Evolutionary conservation across 2,329 filamentous ascomycete genomes (phyloP).

Genomic region (Ophiostoma sp.): DNA sequence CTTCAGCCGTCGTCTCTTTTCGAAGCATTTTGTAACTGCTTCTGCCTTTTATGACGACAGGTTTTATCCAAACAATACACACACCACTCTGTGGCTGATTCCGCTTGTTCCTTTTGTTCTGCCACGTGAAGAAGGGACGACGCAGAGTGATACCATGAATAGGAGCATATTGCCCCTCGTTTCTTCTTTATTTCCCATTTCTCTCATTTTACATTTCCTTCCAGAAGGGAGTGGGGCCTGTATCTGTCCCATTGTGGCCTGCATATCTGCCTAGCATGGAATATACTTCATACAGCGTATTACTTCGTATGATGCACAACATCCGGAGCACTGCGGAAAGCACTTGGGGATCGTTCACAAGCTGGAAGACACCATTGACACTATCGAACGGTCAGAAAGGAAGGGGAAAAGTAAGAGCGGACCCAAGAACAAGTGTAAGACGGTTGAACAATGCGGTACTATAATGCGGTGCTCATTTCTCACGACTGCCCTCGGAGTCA

Average conservation of each 20-base stretch:
- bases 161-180: background rate
- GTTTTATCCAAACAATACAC: background rate
- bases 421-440: background rate
- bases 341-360: background rate
- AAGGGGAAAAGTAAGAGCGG: background rate
- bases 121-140: constrained; percentile 6
- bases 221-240: constrained; percentile 2
- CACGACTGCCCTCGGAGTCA: background rate
- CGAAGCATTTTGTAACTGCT: background rate
- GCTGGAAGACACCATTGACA: background rate
- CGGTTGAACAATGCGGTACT: background rate
- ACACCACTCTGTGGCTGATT: background rate
- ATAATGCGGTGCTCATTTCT: background rate
- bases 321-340: background rate
- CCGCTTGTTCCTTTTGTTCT: too few species aligned
- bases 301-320: background rate
- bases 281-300: background rate
- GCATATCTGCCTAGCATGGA: background rate
- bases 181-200: background rate
- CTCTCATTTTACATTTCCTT: background rate
- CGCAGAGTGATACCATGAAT: background rate
- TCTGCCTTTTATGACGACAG: background rate
- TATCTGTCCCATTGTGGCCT: background rate
- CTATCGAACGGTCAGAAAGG: background rate
- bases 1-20: background rate